These are phyloP conservation scores for Poa pratensis DNA, from an alignment of 176 grass and related monocot genomes.

Conservation along the genomic window DNA sequence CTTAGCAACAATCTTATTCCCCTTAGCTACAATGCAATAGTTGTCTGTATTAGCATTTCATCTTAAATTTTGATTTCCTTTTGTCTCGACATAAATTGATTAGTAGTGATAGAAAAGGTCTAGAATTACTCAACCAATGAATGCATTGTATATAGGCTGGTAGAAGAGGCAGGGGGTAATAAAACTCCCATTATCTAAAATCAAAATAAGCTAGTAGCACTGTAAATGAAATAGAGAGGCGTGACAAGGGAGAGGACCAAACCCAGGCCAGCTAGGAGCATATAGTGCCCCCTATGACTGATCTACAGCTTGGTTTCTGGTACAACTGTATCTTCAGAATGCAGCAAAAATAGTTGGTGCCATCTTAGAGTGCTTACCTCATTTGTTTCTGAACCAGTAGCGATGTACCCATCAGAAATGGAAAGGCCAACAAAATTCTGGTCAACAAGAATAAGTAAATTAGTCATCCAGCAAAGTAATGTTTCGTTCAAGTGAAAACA, in stretches of 20 bases:
- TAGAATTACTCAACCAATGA: neutral
- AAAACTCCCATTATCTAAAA: too few species aligned
- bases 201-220: too few species aligned
- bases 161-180: neutral
- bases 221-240: too few species aligned
- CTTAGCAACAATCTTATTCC: neutral
- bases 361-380: slow-evolving; percentile 73
- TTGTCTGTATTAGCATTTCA: neutral
- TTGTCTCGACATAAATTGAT: neutral
- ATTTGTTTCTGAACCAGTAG: slow-evolving; percentile 99
- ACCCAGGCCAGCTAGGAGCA: neutral
- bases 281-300: neutral
- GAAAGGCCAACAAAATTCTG: slow-evolving; percentile 99
- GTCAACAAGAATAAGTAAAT: slow-evolving; percentile 44
- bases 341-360: slow-evolving; percentile 12
- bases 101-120: neutral
- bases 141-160: neutral
- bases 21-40: neutral
- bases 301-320: neutral
- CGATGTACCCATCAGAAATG: slow-evolving; percentile 95
- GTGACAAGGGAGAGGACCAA: neutral
- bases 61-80: neutral
- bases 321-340: slow-evolving; percentile 3
- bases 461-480: neutral
- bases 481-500: neutral